Percentiles rank a stretch among this genome's conserved stretches.
phyloP scores from a whole-genome alignment of 306 rosid species.

The Senna siamea region DNA sequence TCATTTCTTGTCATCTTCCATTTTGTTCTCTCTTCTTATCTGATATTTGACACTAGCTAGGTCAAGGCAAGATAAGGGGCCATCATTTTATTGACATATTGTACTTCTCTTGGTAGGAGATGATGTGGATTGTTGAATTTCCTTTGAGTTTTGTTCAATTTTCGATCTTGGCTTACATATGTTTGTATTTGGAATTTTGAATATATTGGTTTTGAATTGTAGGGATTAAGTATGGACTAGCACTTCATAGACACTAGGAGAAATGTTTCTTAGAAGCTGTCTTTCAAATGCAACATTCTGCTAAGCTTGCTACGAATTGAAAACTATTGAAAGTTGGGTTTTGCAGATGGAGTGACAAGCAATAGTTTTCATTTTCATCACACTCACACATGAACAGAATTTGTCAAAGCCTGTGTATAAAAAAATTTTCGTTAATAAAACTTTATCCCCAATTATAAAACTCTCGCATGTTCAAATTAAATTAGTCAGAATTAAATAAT shows the following conservation, averaged over 20 bases:
- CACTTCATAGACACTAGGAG: constrained; percentile 12
- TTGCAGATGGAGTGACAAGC: constrained; percentile 14
- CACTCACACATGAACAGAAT: constrained; percentile 30
- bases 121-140: background rate
- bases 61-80: too few species aligned
- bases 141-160: background rate
- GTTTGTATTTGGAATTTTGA: background rate
- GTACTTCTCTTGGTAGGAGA: background rate
- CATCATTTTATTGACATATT: background rate
- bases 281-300: constrained; percentile 5
- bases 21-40: too few species aligned
- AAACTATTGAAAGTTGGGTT: background rate
- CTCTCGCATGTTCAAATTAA: too few species aligned
- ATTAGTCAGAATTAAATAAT: too few species aligned
- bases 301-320: background rate
- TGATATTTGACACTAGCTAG: too few species aligned
- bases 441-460: too few species aligned
- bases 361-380: background rate
- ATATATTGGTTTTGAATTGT: background rate
- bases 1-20: too few species aligned
- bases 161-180: background rate
- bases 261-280: constrained; percentile 19
- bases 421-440: too few species aligned
- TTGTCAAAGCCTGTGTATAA: too few species aligned
- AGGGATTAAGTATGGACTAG: constrained; percentile 27